Evolutionary conservation across 73 alveolate species (phyloP), one percentile per base, ranked within the genome.

Genomic region (Durusdinium trenchii): DNA sequence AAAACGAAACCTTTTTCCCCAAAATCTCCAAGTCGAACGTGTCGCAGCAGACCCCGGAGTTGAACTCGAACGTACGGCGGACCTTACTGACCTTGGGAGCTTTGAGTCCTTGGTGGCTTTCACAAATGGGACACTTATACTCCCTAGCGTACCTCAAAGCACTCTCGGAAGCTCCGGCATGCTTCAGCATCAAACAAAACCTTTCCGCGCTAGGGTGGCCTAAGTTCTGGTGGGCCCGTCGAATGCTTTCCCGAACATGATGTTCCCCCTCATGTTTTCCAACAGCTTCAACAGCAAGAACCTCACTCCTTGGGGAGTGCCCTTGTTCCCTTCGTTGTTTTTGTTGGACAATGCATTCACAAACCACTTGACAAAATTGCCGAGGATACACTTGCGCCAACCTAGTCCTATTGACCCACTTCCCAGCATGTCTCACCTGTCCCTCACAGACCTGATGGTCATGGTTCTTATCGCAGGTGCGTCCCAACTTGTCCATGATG

Each of bases 121-220:
- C 60, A 50, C 94, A 85, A 0, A 64, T 12, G 0, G 48, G n/a
- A 52, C 94, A 85, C 1, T 38, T 54, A 32, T 32, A n/a, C 1
- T 48, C 43, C 30, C 43, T 2, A 0, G 94, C 94, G 0, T 52
- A 0, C 81, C n/a, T 2, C 94, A 85, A 10, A 28, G 71, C 79
- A 0, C 43, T 52, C 45, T 85, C 61, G 36, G 61, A 10, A 0
- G 94, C 94, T 3, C 71, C 79, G 1, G 81, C 94, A 28, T 76
- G 57, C 40, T 42, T 51, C 61, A 85, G 45, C 81, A 85, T 51
- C 42, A 46, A 46, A 45, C 14, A 23, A n/a, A 85, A 36, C 57
- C 94, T 50, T 9, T 61, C 94, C 0, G 23, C 10, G 48, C 60
- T 51, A 2, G 94, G 94, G 36, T 85, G 94, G 3, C 94, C 94